Percentiles rank a stretch among this genome's conserved stretches.
phyloP scores from a whole-genome alignment of 129 eudicot genomes.

The Lactuca saligna region DNA sequence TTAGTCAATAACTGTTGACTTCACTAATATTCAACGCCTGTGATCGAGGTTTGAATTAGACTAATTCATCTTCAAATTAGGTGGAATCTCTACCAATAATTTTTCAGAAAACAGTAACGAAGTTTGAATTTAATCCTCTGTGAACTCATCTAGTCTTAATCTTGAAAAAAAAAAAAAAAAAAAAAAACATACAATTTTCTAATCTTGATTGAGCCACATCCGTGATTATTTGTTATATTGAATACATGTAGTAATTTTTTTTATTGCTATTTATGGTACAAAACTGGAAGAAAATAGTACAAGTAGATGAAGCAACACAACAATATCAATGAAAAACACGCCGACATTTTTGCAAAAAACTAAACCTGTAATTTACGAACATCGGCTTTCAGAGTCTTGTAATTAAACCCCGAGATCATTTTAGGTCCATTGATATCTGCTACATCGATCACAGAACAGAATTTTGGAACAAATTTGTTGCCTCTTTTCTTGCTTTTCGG shows the following conservation, averaged over 20 bases:
- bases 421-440: constrained; percentile 46
- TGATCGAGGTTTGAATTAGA: constrained; percentile 7
- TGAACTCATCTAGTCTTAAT: background rate
- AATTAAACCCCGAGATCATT: constrained; percentile 42
- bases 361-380: constrained; percentile 38
- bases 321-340: constrained; percentile 9
- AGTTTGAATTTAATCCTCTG: constrained; percentile 3
- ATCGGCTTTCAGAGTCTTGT: constrained; percentile 50
- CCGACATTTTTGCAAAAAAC: constrained; percentile 33
- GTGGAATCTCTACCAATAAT: constrained; percentile 9
- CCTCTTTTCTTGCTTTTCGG: constrained; percentile 45
- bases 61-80: constrained; percentile 9
- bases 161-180: no score
- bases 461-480: constrained; percentile 56
- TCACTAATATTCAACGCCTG: constrained; percentile 7
- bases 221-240: no score
- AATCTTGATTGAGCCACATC: constrained; percentile 18
- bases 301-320: constrained; percentile 32
- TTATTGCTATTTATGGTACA: constrained; percentile 2
- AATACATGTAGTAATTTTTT: no score
- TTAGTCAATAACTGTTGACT: background rate
- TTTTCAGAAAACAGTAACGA: constrained; percentile 11
- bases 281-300: constrained; percentile 34
- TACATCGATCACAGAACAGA: constrained; percentile 67
- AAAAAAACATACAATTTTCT: constrained; percentile 18